A percentile compares a stretch with the other conserved stretches of the same genome.
Conservation (phyloP, 257 asterid species). For the Fraxinus anomala region DNA sequence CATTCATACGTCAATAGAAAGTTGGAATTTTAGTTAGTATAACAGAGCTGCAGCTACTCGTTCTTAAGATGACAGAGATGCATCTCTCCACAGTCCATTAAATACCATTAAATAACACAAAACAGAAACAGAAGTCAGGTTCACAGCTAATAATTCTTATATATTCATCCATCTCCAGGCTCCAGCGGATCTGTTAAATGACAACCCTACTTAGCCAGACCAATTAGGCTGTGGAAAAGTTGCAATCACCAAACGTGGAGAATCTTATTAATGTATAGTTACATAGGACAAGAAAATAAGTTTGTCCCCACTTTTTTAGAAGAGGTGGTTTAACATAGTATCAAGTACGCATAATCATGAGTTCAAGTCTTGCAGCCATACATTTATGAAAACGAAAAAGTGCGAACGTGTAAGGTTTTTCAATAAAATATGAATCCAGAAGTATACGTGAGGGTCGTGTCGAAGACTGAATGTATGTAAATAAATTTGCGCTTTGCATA, state of each 20-base stretch:
- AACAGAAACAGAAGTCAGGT: background rate
- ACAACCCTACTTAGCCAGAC: background rate
- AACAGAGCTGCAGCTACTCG: background rate
- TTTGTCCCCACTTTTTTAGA: background rate
- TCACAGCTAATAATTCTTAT: background rate
- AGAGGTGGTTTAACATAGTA: background rate
- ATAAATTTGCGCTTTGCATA: background rate
- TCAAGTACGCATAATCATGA: background rate
- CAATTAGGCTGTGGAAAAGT: background rate
- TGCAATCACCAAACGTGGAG: background rate
- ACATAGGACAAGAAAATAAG: background rate
- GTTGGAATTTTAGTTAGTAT: background rate
- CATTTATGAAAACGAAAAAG: background rate
- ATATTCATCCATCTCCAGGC: background rate
- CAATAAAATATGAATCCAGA: background rate
- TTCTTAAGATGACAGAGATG: background rate
- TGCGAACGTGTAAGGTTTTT: background rate
- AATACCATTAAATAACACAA: conserved; percentile 2
- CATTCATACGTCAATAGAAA: background rate
- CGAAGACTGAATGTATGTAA: background rate
- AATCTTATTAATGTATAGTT: background rate
- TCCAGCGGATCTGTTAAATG: background rate
- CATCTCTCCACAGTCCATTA: background rate
- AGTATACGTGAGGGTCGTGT: background rate
- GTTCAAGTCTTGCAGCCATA: background rate